Percentiles rank a stretch among this genome's conserved stretches.
phyloP scores from a whole-genome alignment of 1,284 basidiomycete genomes.

The Mycena citricolor region DNA sequence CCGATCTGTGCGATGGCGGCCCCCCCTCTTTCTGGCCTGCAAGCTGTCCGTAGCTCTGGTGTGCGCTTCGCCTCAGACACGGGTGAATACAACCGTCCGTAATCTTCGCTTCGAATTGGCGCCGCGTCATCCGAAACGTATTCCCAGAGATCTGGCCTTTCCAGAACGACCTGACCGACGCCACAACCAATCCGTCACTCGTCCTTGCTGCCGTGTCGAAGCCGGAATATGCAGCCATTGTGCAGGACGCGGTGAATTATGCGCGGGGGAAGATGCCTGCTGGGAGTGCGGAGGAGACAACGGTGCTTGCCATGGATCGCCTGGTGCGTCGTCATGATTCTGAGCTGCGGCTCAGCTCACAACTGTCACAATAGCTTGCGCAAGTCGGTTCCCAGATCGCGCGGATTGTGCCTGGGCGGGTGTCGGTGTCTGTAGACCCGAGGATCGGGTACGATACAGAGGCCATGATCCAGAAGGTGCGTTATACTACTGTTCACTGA shows the following conservation, averaged over 20 bases:
- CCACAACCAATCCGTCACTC: slow-evolving; percentile 37
- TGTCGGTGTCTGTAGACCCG: slow-evolving; percentile 36
- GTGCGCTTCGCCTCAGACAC: slow-evolving; percentile 34
- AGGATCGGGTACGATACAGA: slow-evolving; percentile 29
- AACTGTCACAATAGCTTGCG: slow-evolving; percentile 29
- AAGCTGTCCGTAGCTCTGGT: slow-evolving; percentile 23
- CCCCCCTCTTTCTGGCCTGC: slow-evolving; percentile 14
- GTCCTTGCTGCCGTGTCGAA: slow-evolving; percentile 32
- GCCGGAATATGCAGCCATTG: slow-evolving; percentile 31
- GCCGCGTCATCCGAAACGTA: neutral
- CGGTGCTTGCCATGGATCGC: slow-evolving; percentile 31
- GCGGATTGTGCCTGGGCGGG: slow-evolving; percentile 32
- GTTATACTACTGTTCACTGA: too few species aligned
- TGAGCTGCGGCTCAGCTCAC: too few species aligned
- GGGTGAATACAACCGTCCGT: slow-evolving; percentile 33
- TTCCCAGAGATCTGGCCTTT: slow-evolving; percentile 30
- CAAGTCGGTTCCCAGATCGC: slow-evolving; percentile 32
- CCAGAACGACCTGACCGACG: slow-evolving; percentile 28
- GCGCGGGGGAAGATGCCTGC: slow-evolving; percentile 17
- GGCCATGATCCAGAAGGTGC: slow-evolving; percentile 30
- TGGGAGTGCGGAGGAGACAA: slow-evolving; percentile 23
- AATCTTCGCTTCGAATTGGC: neutral
- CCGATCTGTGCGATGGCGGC: slow-evolving; percentile 28
- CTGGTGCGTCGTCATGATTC: slow-evolving; percentile 25
- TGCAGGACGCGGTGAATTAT: slow-evolving; percentile 31